Evolutionary conservation across 352 stramenopile species (phyloP), one percentile per base, ranked within the genome.

Genomic region (Pythium coloratum): DNA sequence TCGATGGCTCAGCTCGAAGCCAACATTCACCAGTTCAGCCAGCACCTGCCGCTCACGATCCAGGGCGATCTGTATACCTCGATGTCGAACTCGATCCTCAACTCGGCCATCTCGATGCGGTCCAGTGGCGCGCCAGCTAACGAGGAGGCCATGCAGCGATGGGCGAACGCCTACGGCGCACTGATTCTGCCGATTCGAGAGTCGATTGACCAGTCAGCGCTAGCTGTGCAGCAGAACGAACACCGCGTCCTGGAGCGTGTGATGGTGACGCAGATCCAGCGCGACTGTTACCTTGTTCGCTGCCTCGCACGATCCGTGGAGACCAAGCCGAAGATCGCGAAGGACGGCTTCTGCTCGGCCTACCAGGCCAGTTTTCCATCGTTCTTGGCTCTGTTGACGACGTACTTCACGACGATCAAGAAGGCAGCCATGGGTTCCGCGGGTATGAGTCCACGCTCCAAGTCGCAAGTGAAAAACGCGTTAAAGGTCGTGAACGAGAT

Each of bases 401-500:
- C 77, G 16, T 91, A 92, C 55, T 85, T 91, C 44, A 74, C 73
- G 3, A 79, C 76, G 6, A 88, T 91, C 59, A 82, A 83, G 33
- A 88, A 88, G 44, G 78, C 73, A 6, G 61, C 71, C 2, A 64
- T 71, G 55, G 49, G 44, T 2, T 68, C 50, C 13, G 20, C 54
- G 2, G 75, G 76, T 50, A 67, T 71, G 3, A 87, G 59, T 47
- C 63, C 59, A 26, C 44, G 56, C 3, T 38, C 62, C 14, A 36
- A 57, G 26, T 65, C 57, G 5, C 78, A 88, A 40, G 70, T 90
- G 13, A 86, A 89, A 24, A 88, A 70, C 36, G 82, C 81, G 6
- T 77, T 92, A 16, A 86, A 88, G 61, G 84, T 92, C 6, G 78
- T 91, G n/a, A 91, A 92, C 66, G 86, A 92, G 55, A 88, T 92